These are phyloP conservation scores for Candolleomyces eurysporus DNA, from an alignment of 768 basidiomycete species.

Conservation along the genomic window DNA sequence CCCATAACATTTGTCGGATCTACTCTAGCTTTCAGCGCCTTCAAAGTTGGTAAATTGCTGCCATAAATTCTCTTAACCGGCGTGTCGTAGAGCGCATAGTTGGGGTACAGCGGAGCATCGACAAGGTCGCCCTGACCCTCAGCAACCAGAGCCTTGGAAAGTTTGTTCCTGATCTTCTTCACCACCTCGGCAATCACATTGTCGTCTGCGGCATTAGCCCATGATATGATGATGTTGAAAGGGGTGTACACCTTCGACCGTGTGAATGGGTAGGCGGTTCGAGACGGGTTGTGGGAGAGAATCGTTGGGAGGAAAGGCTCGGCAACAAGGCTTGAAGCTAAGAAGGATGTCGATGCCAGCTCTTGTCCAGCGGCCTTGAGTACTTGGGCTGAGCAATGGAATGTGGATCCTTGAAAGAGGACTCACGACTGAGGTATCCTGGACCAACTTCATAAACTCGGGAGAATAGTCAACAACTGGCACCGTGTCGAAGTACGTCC, in stretches of 20 bases:
- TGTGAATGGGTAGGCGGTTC: constrained; percentile 47
- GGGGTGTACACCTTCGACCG: constrained; percentile 38
- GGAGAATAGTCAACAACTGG: constrained; percentile 34
- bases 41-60: constrained; percentile 39
- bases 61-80: constrained; percentile 52
- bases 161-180: constrained; percentile 32
- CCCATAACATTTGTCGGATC: constrained; percentile 64
- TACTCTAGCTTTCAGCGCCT: constrained; percentile 38
- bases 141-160: constrained; percentile 35
- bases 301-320: constrained; percentile 47
- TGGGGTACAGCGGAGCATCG: constrained; percentile 47
- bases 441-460: constrained; percentile 34
- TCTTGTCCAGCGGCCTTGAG: constrained; percentile 34
- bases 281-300: constrained; percentile 33
- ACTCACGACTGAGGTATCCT: constrained; percentile 39
- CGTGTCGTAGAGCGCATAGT: constrained; percentile 57
- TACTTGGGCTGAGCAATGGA: constrained; percentile 26
- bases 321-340: constrained; percentile 35
- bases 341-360: constrained; percentile 14
- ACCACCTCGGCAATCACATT: constrained; percentile 37
- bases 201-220: constrained; percentile 37
- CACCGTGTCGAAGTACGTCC: constrained; percentile 40
- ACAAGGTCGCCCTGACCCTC: constrained; percentile 34
- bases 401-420: not conserved
- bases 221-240: constrained; percentile 45